Percentiles rank a stretch among this genome's conserved stretches.
Conservation (phyloP, 441 rosid genomes). For the Gossypium gossypioides region DNA sequence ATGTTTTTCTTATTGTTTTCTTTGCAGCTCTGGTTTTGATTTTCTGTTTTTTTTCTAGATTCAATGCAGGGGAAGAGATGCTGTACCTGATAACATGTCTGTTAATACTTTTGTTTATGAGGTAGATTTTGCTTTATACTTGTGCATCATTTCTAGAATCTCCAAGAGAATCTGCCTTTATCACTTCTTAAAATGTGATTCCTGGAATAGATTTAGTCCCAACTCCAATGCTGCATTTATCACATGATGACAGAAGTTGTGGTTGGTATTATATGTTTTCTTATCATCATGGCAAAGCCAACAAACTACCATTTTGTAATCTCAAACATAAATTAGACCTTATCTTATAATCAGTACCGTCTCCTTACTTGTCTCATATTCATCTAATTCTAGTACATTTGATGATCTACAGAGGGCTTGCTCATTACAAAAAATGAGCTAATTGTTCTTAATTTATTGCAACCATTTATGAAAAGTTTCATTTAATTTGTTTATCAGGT, state of each 20-base stretch:
- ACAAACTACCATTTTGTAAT: not conserved
- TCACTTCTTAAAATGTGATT: slow-evolving; percentile 9
- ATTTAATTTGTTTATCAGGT: slow-evolving; percentile 38
- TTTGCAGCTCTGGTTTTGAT: slow-evolving; percentile 4
- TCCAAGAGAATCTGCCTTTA: not conserved
- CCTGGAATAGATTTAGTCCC: not conserved
- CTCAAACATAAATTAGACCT: not conserved
- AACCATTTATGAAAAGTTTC: not conserved
- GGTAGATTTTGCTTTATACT: slow-evolving; percentile 38
- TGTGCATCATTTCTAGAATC: not conserved
- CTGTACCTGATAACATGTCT: slow-evolving; percentile 79
- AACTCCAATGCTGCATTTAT: not conserved
- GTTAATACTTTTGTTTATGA: slow-evolving; percentile 82
- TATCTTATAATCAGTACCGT: not conserved
- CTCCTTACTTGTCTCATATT: not conserved
- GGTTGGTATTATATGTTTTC: not conserved
- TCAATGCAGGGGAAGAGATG: slow-evolving; percentile 83
- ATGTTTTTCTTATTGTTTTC: not conserved
- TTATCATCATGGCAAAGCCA: not conserved
- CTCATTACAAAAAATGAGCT: not conserved
- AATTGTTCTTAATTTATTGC: not conserved
- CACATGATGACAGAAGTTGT: not conserved
- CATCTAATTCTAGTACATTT: slow-evolving; percentile 5
- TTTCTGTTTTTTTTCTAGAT: slow-evolving; percentile 40
- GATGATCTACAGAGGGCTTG: not conserved